Percentiles rank a stretch among this genome's conserved stretches.
phyloP scores from a whole-genome alignment of 495 filamentous ascomycete genomes.

The Penicillium salamii region DNA sequence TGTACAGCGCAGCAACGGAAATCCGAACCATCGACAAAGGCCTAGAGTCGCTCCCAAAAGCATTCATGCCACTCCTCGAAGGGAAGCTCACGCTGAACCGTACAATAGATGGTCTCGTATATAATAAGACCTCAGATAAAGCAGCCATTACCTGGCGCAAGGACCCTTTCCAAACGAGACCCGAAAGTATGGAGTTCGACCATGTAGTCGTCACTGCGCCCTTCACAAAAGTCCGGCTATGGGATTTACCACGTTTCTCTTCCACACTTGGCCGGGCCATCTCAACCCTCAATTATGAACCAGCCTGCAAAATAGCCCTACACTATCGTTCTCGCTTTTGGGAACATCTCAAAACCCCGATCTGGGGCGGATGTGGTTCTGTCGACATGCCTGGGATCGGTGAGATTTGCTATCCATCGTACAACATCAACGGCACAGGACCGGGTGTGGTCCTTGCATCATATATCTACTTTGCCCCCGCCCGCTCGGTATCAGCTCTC shows the following conservation, averaged over 20 bases:
- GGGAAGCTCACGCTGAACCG: constrained; percentile 53
- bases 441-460: constrained; percentile 61
- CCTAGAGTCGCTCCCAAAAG: constrained; percentile 55
- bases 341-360: constrained; percentile 60
- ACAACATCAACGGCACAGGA: constrained; percentile 58
- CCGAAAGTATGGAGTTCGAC: constrained; percentile 54
- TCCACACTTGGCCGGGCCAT: constrained; percentile 58
- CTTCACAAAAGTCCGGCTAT: constrained; percentile 55
- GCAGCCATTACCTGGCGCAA: constrained; percentile 49
- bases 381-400: constrained; percentile 59
- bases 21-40: constrained; percentile 67
- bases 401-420: constrained; percentile 61
- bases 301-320: constrained; percentile 63
- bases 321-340: constrained; percentile 66
- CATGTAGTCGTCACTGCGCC: constrained; percentile 64
- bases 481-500: constrained; percentile 42
- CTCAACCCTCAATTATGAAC: constrained; percentile 52
- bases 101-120: constrained; percentile 46
- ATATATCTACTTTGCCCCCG: constrained; percentile 48
- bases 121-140: constrained; percentile 36
- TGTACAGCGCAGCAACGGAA: constrained; percentile 46
- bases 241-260: constrained; percentile 50
- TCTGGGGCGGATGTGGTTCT: constrained; percentile 58
- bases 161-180: constrained; percentile 35
- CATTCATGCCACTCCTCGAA: constrained; percentile 59